phyloP scores from a whole-genome alignment of 352 stramenopile species.

The Phytophthora uliginosa region DNA sequence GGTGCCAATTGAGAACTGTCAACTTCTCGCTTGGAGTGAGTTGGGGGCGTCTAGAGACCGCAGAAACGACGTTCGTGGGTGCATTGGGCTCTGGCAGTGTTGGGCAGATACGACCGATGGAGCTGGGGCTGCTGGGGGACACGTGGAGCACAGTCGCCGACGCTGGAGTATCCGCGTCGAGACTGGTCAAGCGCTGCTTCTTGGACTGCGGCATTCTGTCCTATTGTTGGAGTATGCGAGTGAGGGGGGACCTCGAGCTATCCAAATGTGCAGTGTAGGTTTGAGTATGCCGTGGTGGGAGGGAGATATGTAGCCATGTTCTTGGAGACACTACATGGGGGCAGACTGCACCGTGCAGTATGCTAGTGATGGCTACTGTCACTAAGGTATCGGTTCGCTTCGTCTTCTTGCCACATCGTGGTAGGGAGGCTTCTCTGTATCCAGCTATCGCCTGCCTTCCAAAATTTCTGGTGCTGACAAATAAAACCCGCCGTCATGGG shows the following conservation, averaged over 20 bases:
- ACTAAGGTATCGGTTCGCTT: too few relatives aligned
- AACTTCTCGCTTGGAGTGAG: constrained; percentile 13
- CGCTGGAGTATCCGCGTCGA: not conserved
- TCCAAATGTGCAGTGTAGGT: constrained; percentile 2
- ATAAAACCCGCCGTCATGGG: too few relatives aligned
- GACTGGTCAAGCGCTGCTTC: constrained; percentile 2
- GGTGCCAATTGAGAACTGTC: constrained; percentile 21
- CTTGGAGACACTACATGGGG: too few relatives aligned
- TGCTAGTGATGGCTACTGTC: too few relatives aligned
- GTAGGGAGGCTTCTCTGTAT: too few relatives aligned
- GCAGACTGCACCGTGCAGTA: too few relatives aligned
- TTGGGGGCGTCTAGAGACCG: constrained; percentile 4
- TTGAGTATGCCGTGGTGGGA: not conserved
- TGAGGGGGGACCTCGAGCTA: not conserved
- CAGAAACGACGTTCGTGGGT: not conserved
- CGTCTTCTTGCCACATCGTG: too few relatives aligned
- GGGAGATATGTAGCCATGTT: not conserved
- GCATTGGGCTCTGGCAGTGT: not conserved
- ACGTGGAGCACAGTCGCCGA: not conserved
- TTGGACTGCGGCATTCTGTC: constrained; percentile 13
- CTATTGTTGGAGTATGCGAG: not conserved
- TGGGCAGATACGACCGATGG: constrained; percentile 2
- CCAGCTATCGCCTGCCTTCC: too few relatives aligned
- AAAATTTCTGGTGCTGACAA: too few relatives aligned
- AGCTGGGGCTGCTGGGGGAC: not conserved